These are phyloP conservation scores for Aspergillus transmontanensis DNA, from an alignment of 2,329 filamentous ascomycete genomes.

Conservation along the genomic window DNA sequence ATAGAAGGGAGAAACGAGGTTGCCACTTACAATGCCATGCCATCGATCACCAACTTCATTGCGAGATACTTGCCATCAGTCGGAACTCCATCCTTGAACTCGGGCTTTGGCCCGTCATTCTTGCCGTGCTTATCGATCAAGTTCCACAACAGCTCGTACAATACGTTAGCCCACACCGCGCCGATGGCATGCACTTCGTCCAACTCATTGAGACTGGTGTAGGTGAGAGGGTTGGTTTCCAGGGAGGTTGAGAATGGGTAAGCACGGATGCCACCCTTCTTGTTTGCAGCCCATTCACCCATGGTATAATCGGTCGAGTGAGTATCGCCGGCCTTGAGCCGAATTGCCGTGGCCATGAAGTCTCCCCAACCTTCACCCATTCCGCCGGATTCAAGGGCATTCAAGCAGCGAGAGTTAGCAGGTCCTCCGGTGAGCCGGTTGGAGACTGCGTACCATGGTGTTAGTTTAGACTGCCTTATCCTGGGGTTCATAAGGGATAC, in stretches of 20 bases:
- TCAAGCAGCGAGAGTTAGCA: constrained; percentile 14
- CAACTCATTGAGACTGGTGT: constrained; percentile 12
- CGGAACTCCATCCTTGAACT: constrained; percentile 4
- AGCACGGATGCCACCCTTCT: constrained; percentile 10
- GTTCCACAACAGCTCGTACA: constrained; percentile 22
- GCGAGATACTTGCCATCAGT: constrained; percentile 19
- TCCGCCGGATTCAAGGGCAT: constrained; percentile 14
- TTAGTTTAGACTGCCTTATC: not conserved
- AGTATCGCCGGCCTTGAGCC: constrained; percentile 16
- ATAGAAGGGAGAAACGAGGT: too few relatives aligned
- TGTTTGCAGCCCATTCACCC: constrained; percentile 15
- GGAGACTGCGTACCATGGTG: constrained; percentile 10
- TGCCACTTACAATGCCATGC: constrained; percentile 18
- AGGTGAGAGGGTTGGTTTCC: constrained; percentile 13
- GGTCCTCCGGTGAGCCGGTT: constrained; percentile 20
- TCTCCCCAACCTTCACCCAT: constrained; percentile 24
- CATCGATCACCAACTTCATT: constrained; percentile 21
- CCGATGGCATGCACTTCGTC: constrained; percentile 15
- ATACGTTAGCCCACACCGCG: constrained; percentile 17
- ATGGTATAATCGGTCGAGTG: constrained; percentile 13
- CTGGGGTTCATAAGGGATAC: not conserved
- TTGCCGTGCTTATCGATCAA: constrained; percentile 21
- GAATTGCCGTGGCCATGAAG: constrained; percentile 18
- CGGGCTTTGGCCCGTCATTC: constrained; percentile 11
- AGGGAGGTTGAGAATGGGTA: constrained; percentile 19